Conservation (phyloP, 2,329 filamentous ascomycete species). For the Colletotrichum euphorbiae region DNA sequence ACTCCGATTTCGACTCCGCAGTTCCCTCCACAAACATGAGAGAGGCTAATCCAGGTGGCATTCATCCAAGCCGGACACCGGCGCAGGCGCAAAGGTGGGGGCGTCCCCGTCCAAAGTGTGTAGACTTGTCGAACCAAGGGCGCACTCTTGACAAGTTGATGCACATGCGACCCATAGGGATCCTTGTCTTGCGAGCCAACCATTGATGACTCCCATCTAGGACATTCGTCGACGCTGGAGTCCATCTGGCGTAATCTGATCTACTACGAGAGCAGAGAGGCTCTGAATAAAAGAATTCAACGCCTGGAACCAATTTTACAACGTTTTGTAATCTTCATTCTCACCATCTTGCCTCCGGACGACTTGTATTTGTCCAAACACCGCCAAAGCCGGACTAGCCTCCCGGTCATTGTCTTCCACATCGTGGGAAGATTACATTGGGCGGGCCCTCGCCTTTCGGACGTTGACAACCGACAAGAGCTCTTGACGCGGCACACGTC, state of each 20-base stretch:
- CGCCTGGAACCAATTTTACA: conserved; percentile 13
- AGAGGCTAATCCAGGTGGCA: background rate
- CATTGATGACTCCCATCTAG: conserved; percentile 35
- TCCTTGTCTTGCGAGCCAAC: conserved; percentile 34
- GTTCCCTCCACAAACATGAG: conserved; percentile 22
- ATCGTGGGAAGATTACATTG: conserved; percentile 14
- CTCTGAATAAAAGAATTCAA: conserved; percentile 38
- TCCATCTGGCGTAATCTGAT: conserved; percentile 31
- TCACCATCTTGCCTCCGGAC: conserved; percentile 35
- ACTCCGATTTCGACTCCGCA: conserved; percentile 23
- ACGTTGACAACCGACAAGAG: conserved; percentile 23
- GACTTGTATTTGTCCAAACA: conserved; percentile 23
- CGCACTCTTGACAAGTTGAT: conserved; percentile 39
- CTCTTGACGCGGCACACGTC: conserved; percentile 13
- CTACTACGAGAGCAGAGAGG: conserved; percentile 5
- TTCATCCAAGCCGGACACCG: conserved; percentile 12
- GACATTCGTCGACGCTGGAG: conserved; percentile 20
- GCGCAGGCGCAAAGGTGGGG: conserved; percentile 28
- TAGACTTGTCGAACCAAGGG: conserved; percentile 37
- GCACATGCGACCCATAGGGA: conserved; percentile 37
- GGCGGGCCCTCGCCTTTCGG: conserved; percentile 35
- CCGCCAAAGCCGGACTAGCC: conserved; percentile 10
- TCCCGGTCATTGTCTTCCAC: conserved; percentile 8
- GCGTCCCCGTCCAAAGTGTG: conserved; percentile 34
- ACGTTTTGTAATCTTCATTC: conserved; percentile 21